These are phyloP conservation scores for Erythrophleum fordii DNA, from an alignment of 306 rosid genomes.

Conservation along the genomic window DNA sequence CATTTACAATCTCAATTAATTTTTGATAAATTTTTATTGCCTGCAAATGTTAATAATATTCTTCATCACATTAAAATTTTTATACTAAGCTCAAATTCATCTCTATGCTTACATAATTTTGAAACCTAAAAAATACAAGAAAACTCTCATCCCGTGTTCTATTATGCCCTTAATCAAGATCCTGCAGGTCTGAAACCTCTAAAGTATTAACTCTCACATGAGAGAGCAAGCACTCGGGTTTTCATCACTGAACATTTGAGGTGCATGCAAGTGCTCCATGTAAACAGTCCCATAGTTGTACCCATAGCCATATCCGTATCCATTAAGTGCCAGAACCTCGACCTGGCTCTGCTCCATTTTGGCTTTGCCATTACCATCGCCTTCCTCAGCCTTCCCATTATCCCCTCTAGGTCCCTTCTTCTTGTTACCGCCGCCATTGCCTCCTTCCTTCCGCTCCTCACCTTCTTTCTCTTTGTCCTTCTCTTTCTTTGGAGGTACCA, in stretches of 20 bases:
- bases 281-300: constrained; percentile 36
- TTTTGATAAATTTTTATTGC: neutral
- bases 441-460: constrained; percentile 26
- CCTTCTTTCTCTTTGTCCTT: constrained; percentile 40
- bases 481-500: constrained; percentile 65
- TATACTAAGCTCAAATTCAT: neutral
- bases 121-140: neutral
- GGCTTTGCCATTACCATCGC: neutral
- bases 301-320: constrained; percentile 31
- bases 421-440: constrained; percentile 39
- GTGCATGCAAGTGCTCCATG: constrained; percentile 62
- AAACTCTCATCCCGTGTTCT: neutral
- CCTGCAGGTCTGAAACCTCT: too few species aligned
- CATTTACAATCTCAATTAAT: neutral
- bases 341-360: constrained; percentile 40
- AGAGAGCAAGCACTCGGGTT: constrained; percentile 84
- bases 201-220: constrained; percentile 51
- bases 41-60: neutral
- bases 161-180: too few species aligned
- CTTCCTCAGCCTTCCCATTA: neutral
- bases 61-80: neutral
- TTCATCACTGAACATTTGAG: constrained; percentile 78
- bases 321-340: constrained; percentile 41
- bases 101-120: too few species aligned
- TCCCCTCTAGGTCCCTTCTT: constrained; percentile 43